Evolutionary conservation across 345 rosid genomes (phyloP).

Genomic region (Salix udensis): DNA sequence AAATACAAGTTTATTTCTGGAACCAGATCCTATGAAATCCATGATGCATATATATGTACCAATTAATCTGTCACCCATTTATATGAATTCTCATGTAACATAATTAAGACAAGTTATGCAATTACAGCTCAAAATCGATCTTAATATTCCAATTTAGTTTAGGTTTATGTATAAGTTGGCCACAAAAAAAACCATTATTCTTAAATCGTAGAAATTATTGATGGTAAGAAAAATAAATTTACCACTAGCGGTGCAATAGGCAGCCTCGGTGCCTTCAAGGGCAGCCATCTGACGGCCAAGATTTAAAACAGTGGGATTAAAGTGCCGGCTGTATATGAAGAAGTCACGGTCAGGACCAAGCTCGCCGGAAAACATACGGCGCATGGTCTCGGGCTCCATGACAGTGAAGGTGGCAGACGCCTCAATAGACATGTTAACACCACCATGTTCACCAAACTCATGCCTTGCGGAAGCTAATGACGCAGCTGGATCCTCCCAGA

Average conservation of each 20-base stretch:
- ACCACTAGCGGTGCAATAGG: conserved; percentile 98
- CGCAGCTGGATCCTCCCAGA: conserved; percentile 67
- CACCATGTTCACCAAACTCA: conserved; percentile 97
- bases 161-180: too few relatives aligned
- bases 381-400: conserved; percentile 96
- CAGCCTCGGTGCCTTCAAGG: conserved; percentile 95
- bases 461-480: conserved; percentile 75
- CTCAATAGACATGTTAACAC: conserved; percentile 97
- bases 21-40: too few relatives aligned
- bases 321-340: conserved; percentile 95
- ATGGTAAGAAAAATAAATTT: neutral
- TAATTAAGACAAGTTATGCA: neutral
- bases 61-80: too few relatives aligned
- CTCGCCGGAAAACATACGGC: conserved; percentile 85
- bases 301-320: conserved; percentile 88
- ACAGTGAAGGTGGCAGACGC: conserved; percentile 99
- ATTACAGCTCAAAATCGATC: neutral
- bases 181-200: neutral
- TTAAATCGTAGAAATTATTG: neutral
- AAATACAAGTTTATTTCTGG: too few relatives aligned
- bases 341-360: conserved; percentile 96
- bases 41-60: neutral
- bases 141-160: too few relatives aligned
- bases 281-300: conserved; percentile 98
- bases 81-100: neutral